Evolutionary conservation across 352 stramenopile genomes (phyloP).

Genomic region (Phytophthora macrochlamydospora): DNA sequence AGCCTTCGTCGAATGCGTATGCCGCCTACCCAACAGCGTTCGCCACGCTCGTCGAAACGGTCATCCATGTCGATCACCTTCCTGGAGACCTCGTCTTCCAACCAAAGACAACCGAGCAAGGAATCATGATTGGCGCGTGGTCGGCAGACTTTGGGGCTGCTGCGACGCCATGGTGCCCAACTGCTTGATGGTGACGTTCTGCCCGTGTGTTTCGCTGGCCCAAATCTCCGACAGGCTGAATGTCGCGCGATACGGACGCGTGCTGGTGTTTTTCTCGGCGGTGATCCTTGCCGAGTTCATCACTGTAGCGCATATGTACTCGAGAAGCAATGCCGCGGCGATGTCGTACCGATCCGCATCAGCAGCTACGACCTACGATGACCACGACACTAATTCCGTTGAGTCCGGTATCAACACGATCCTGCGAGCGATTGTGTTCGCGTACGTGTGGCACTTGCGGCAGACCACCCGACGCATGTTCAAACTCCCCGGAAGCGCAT

Average conservation of each 20-base stretch:
- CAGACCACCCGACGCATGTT: slow-evolving; percentile 40
- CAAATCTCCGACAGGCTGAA: slow-evolving; percentile 50
- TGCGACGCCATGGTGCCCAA: slow-evolving; percentile 50
- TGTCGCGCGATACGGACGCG: slow-evolving; percentile 28
- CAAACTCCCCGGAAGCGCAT: slow-evolving; percentile 24
- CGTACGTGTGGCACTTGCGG: slow-evolving; percentile 48
- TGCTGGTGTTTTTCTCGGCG: slow-evolving; percentile 36
- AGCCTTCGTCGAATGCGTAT: slow-evolving; percentile 9
- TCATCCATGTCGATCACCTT: slow-evolving; percentile 19
- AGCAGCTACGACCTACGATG: slow-evolving; percentile 3
- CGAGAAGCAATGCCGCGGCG: slow-evolving; percentile 2
- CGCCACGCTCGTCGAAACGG: slow-evolving; percentile 18
- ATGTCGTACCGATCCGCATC: slow-evolving; percentile 7
- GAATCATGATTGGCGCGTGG: slow-evolving; percentile 31
- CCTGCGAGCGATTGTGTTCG: slow-evolving; percentile 26
- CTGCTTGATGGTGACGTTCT: slow-evolving; percentile 50
- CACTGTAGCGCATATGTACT: slow-evolving; percentile 3
- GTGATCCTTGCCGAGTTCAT: slow-evolving; percentile 35
- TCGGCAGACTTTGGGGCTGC: slow-evolving; percentile 43
- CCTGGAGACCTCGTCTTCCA: slow-evolving; percentile 3
- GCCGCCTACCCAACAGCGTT: slow-evolving; percentile 19
- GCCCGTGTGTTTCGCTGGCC: slow-evolving; percentile 54
- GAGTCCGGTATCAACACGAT: slow-evolving; percentile 30
- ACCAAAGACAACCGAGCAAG: slow-evolving; percentile 11
- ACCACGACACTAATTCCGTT: slow-evolving; percentile 22